Percentiles rank a stretch among this genome's conserved stretches.
phyloP scores from a whole-genome alignment of 2,329 filamentous ascomycete genomes.

The Penicillium griseofulvum region DNA sequence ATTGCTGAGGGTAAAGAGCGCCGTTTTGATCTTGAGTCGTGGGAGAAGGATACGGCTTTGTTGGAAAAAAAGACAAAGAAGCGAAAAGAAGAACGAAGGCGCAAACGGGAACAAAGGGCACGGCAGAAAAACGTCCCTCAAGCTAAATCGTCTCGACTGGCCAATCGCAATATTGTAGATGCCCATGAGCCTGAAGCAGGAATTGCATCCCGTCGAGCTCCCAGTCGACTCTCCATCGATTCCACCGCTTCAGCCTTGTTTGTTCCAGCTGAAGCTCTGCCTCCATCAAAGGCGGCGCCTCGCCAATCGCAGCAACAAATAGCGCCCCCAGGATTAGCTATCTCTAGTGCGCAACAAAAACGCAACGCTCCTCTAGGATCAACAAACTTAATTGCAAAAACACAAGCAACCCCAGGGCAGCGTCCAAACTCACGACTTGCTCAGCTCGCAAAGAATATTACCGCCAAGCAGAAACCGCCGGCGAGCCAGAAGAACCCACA shows the following conservation, averaged over 20 bases:
- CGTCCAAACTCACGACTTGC: neutral
- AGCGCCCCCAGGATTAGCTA: neutral
- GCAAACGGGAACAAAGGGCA: slow-evolving; percentile 1
- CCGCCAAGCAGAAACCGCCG: neutral
- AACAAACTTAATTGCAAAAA: neutral
- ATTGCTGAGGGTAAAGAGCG: slow-evolving; percentile 30
- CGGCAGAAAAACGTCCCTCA: neutral
- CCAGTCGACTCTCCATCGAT: neutral
- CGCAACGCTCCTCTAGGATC: neutral
- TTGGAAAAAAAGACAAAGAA: neutral
- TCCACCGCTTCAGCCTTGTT: neutral
- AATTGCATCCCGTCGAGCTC: neutral
- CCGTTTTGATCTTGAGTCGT: slow-evolving; percentile 34
- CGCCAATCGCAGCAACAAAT: neutral
- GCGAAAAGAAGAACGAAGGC: neutral
- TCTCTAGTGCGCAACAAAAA: neutral
- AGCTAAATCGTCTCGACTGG: neutral
- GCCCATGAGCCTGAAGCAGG: neutral
- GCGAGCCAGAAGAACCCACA: neutral
- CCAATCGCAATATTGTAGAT: neutral
- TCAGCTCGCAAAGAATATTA: neutral
- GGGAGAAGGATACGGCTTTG: slow-evolving; percentile 25
- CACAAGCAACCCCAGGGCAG: neutral
- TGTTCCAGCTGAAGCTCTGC: neutral
- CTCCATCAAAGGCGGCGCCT: neutral